Percentiles rank a stretch among this genome's conserved stretches.
phyloP scores from a whole-genome alignment of 768 basidiomycete genomes.

The Panellus pusillus region DNA sequence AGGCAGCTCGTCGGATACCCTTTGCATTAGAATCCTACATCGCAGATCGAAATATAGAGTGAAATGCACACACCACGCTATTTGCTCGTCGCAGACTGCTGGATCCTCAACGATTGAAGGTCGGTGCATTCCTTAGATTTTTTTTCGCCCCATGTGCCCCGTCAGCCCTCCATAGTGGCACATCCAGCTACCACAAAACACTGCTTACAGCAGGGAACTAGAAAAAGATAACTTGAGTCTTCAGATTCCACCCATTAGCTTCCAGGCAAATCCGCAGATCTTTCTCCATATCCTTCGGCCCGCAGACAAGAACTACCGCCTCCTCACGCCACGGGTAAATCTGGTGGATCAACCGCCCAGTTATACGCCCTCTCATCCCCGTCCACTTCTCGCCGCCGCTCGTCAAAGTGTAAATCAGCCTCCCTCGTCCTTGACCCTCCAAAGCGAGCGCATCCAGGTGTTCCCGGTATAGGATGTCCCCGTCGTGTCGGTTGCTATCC shows the following conservation, averaged over 20 bases:
- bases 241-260: conserved; percentile 4
- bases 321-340: not conserved
- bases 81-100: not conserved
- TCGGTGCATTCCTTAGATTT: no score
- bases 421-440: conserved; percentile 3
- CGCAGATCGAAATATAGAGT: conserved; percentile 8
- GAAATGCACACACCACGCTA: not conserved
- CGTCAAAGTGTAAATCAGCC: conserved; percentile 6
- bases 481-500: not conserved
- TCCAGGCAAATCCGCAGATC: not conserved
- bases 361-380: conserved; percentile 5
- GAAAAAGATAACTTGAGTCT: conserved; percentile 5
- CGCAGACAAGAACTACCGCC: conserved; percentile 2
- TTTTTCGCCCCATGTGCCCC: no score
- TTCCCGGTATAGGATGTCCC: conserved; percentile 5
- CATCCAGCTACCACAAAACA: no score
- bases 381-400: conserved; percentile 3
- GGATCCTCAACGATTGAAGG: not conserved
- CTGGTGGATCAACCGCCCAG: not conserved
- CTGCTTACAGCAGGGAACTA: not conserved
- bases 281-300: conserved; percentile 7
- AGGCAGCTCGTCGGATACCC: conserved; percentile 81
- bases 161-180: no score
- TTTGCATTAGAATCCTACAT: conserved; percentile 43
- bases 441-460: conserved; percentile 1